Evolutionary conservation across 192 early-diverging fungal species (phyloP).

Genomic region (Coemansia sp.): DNA sequence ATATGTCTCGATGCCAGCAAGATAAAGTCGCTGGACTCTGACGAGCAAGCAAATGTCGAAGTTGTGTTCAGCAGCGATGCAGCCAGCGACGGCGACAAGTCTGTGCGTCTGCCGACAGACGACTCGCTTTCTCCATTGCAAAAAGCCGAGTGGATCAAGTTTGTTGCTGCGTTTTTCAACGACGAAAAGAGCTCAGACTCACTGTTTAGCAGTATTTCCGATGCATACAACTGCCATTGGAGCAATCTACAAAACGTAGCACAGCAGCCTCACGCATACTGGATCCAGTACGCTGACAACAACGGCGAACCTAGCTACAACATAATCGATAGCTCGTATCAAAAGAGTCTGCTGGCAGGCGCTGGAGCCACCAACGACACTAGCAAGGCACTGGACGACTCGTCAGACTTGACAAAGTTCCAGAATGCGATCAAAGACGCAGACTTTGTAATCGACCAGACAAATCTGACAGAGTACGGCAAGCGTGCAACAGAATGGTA

Average conservation of each 20-base stretch:
- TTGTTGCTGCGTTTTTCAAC: slow-evolving; percentile 39
- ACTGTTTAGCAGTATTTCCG: slow-evolving; percentile 33
- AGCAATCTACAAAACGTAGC: slow-evolving; percentile 39
- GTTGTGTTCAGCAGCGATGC: slow-evolving; percentile 37
- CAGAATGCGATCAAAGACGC: slow-evolving; percentile 56
- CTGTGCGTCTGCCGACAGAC: slow-evolving; percentile 34
- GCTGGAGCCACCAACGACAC: slow-evolving; percentile 63
- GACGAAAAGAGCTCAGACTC: slow-evolving; percentile 27
- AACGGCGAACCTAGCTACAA: slow-evolving; percentile 58
- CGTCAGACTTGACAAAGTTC: slow-evolving; percentile 46
- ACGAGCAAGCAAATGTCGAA: slow-evolving; percentile 9
- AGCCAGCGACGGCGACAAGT: slow-evolving; percentile 26
- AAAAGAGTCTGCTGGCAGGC: slow-evolving; percentile 58
- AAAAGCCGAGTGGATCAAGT: slow-evolving; percentile 52
- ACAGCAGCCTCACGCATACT: slow-evolving; percentile 56
- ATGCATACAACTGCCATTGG: slow-evolving; percentile 48
- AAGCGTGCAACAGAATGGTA: slow-evolving; percentile 39
- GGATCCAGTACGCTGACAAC: slow-evolving; percentile 56
- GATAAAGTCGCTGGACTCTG: slow-evolving; percentile 15
- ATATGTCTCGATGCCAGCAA: slow-evolving; percentile 34
- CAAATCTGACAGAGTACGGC: slow-evolving; percentile 41
- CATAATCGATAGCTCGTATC: slow-evolving; percentile 53
- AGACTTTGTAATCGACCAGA: slow-evolving; percentile 68
- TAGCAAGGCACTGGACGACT: slow-evolving; percentile 22
- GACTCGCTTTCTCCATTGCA: slow-evolving; percentile 35